Base-by-base conservation (phyloP, 2,329 filamentous ascomycete species). In the Ceratocystis destructans region DNA sequence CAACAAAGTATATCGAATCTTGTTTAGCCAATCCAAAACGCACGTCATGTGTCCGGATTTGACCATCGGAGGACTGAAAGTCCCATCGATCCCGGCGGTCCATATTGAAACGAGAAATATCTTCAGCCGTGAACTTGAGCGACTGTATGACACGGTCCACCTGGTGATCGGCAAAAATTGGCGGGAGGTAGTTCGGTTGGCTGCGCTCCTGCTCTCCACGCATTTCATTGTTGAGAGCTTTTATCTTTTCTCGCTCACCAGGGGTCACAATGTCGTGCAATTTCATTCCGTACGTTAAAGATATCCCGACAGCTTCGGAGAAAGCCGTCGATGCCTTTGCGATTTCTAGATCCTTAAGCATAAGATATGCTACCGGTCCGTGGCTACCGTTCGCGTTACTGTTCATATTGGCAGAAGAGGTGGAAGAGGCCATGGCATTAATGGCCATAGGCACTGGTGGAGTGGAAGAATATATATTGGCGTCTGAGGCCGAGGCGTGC, bases 161-260 rank as follows among this genome's bases (percentile, higher is more conserved):
- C 67, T 82, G 79, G 61, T 78, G 75, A 69, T 79, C 79, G 46
- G 77, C 79, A 68, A 83, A 79, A n/a, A 87, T 86, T 1, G 84
- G 84, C 3, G 84, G 84, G 22, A 87, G 76, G 71, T 87, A 86
- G 59, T 83, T 83, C 20, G 84, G 83, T 37, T 85, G 82, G 66
- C 79, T 82, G 69, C 79, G 76, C 41, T 77, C 75, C 68, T 84
- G 83, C 69, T 87, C 84, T 17, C 81, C 79, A 64, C 83, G 78
- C 61, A 87, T 76, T 63, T 78, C 77, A 61, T 77, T 77, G 69
- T 82, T 80, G 57, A 85, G 73, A 7, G 74, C 74, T 50, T 75
- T 71, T 3, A 85, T 75, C 68, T 79, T 83, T 1, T 83, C 80
- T 12, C 79, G 77, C 59, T 87, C 84, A 37, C 73, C 73, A 0